Evolutionary conservation across 2,329 filamentous ascomycete genomes (phyloP).

Genomic region (Trichoderma semiorbis): DNA sequence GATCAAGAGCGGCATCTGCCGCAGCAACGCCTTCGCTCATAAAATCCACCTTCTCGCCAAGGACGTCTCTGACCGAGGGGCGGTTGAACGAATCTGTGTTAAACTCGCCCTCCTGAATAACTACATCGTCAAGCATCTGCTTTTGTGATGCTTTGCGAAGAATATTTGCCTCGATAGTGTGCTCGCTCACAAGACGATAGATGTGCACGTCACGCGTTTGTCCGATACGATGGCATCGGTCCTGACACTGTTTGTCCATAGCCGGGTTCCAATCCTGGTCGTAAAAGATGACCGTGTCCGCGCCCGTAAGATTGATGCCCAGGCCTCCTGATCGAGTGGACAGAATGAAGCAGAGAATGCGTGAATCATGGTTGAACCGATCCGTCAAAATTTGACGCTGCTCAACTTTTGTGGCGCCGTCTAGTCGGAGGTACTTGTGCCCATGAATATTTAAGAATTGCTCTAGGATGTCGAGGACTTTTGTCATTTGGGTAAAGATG

Average conservation of each 20-base stretch:
- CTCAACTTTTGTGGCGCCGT: slow-evolving; percentile 95
- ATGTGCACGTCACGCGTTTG: slow-evolving; percentile 98
- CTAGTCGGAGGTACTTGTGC: slow-evolving; percentile 91
- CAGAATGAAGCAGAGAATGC: slow-evolving; percentile 92
- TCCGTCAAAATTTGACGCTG: slow-evolving; percentile 93
- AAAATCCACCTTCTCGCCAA: slow-evolving; percentile 56
- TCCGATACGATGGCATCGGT: slow-evolving; percentile 93
- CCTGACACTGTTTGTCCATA: slow-evolving; percentile 99
- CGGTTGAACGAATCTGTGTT: slow-evolving; percentile 95
- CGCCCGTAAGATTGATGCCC: slow-evolving; percentile 93
- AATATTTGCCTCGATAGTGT: slow-evolving; percentile 98
- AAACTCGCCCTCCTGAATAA: slow-evolving; percentile 97
- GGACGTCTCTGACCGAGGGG: slow-evolving; percentile 66
- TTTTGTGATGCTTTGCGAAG: slow-evolving; percentile 95
- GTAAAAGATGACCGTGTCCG: slow-evolving; percentile 98
- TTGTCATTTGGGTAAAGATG: slow-evolving; percentile 99
- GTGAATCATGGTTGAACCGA: slow-evolving; percentile 90
- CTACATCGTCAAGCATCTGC: slow-evolving; percentile 94
- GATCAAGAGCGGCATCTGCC: slow-evolving; percentile 79
- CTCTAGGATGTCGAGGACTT: slow-evolving; percentile 94
- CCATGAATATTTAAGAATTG: slow-evolving; percentile 98
- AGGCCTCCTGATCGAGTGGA: slow-evolving; percentile 92
- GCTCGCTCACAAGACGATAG: slow-evolving; percentile 87
- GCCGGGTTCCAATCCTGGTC: slow-evolving; percentile 99
- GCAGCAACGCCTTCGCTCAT: slow-evolving; percentile 57